These are phyloP conservation scores for Penicillium steckii DNA, from an alignment of 495 filamentous ascomycete species.

Conservation along the genomic window DNA sequence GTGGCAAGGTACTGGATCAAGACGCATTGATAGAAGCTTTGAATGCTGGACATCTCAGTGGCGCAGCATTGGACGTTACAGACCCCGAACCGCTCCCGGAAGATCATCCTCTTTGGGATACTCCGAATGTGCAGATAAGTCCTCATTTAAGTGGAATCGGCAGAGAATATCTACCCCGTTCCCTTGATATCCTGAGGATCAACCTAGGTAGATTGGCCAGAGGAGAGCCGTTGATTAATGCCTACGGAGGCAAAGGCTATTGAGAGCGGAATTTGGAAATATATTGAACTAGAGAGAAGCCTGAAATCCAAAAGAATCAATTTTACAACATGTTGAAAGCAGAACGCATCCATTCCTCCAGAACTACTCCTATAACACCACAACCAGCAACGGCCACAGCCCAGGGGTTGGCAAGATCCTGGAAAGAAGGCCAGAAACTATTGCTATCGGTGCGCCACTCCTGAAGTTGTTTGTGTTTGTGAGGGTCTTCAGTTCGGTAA, in stretches of 20 bases:
- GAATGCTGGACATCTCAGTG: constrained; percentile 48
- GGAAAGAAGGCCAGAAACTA: constrained; percentile 53
- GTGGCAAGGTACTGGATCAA: constrained; percentile 70
- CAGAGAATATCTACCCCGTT: constrained; percentile 55
- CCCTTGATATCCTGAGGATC: constrained; percentile 56
- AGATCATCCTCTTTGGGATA: constrained; percentile 69
- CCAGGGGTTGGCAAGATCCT: constrained; percentile 53
- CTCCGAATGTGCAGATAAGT: constrained; percentile 71
- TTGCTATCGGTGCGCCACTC: constrained; percentile 52
- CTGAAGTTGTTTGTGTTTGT: constrained; percentile 51
- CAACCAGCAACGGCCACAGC: constrained; percentile 47
- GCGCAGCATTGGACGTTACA: constrained; percentile 81
- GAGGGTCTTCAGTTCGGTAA: constrained; percentile 41
- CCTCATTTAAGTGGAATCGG: constrained; percentile 74
- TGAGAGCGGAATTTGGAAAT: constrained; percentile 4
- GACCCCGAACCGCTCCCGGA: constrained; percentile 78
- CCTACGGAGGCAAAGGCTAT: constrained; percentile 54
- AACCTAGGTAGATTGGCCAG: constrained; percentile 60
- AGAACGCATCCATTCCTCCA: constrained; percentile 22
- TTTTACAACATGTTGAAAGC: not conserved
- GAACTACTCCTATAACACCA: constrained; percentile 36
- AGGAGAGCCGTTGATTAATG: constrained; percentile 66
- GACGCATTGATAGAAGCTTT: constrained; percentile 62
- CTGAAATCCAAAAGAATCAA: not conserved
- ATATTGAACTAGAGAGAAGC: not conserved